Conservation (phyloP, 23 red algal species). For the Gracilaria vermiculophylla region DNA sequence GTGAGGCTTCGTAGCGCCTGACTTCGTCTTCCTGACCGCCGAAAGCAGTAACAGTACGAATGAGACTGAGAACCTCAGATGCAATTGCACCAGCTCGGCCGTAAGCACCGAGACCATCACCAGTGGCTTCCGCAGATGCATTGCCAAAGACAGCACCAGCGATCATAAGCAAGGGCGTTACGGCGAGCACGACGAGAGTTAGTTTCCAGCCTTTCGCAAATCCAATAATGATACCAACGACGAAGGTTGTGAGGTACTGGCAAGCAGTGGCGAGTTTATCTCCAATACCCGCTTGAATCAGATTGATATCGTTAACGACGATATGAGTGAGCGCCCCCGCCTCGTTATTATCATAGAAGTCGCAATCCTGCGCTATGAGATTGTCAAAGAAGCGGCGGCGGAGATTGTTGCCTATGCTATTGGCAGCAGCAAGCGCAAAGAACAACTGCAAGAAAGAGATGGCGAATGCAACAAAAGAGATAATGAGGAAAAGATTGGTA, state of each 20-base stretch:
- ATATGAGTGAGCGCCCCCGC: conserved; percentile 41
- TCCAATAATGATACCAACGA: conserved; percentile 74
- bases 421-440: conserved; percentile 15
- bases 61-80: conserved; percentile 76
- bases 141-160: conserved; percentile 74
- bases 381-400: conserved; percentile 29
- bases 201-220: conserved; percentile 81
- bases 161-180: conserved; percentile 55
- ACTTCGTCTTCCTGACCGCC: conserved; percentile 58
- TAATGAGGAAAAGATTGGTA: conserved; percentile 39
- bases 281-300: conserved; percentile 67
- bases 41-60: conserved; percentile 83
- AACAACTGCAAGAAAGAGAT: conserved; percentile 30
- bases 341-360: conserved; percentile 48
- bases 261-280: conserved; percentile 59
- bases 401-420: conserved; percentile 47
- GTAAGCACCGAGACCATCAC: conserved; percentile 79
- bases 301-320: conserved; percentile 52
- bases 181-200: conserved; percentile 66
- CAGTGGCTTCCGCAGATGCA: conserved; percentile 66
- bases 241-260: conserved; percentile 54
- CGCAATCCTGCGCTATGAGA: conserved; percentile 36
- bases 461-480: conserved; percentile 35
- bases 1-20: conserved; percentile 55
- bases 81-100: conserved; percentile 77